Base-by-base conservation (phyloP, 2,329 filamentous ascomycete species). In the Pleomassaria siparia region DNA sequence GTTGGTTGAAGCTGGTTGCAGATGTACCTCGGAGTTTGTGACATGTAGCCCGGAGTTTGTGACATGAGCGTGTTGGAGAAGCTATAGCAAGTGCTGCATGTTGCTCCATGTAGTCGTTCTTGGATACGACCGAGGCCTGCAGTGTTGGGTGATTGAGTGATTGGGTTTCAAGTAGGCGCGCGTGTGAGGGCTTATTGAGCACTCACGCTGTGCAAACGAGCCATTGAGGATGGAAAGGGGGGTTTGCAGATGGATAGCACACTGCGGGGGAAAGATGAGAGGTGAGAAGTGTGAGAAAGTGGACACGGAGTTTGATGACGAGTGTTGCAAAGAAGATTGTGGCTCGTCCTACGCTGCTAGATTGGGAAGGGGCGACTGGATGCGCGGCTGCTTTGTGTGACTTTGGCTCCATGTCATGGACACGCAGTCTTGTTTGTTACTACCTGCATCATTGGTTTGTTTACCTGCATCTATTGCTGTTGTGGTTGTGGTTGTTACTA, bases 11-110 rank as follows among this genome's bases (percentile, higher is more conserved):
- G 20, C 39, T 41, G 25, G 11, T 40, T 10, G 11, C 43, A 51
- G 51, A 49, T 50, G 55, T 47, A 50, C 46, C 41, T 15, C 15
- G 12, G 13, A 47, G 49, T 44, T 49, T 53, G 52, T 53, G 47
- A n/a, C n/a, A n/a, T n/a, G 40, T 32, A 50, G 45, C 16, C 10
- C 40, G 4, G 21, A 15, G 9, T 12, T 20, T 10, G 41, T 39
- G 42, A 37, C 22, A 12, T n/a, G n/a, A 11, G 20, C 13, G 21
- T 4, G 30, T 35, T 13, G 11, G 18, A 32, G 18, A 24, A 22
- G 37, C 37, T 18, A 15, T 16, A 15, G 26, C 8, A 6, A 29
- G 35, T 29, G 36, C 4, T 32, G 33, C 12, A 6, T 40, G 7
- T 15, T 28, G 2, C 12, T 6, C 13, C 4, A 24, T 30, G 43